phyloP scores from a whole-genome alignment of 306 rosid genomes.

The Morella rubra region DNA sequence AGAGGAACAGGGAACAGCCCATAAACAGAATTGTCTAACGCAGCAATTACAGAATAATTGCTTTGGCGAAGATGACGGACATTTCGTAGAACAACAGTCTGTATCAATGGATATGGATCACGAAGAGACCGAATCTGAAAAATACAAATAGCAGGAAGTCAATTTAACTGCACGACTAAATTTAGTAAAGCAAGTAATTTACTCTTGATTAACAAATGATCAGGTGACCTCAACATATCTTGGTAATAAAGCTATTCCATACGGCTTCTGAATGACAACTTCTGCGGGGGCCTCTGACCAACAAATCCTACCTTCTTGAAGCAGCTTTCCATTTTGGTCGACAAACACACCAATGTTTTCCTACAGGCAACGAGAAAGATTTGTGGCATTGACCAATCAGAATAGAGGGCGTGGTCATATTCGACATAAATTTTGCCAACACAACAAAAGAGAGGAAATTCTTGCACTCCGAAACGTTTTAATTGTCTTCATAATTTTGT shows the following conservation, averaged over 20 bases:
- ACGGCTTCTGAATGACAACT: slow-evolving; percentile 80
- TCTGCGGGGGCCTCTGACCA: slow-evolving; percentile 96
- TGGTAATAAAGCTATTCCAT: slow-evolving; percentile 77
- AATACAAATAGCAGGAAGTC: slow-evolving; percentile 24
- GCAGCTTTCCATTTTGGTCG: slow-evolving; percentile 96
- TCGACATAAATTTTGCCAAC: not conserved
- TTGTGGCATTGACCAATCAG: slow-evolving; percentile 16
- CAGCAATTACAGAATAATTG: slow-evolving; percentile 60
- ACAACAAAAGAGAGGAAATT: not conserved
- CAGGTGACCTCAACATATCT: slow-evolving; percentile 86
- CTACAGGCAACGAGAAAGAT: slow-evolving; percentile 42
- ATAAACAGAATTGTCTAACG: slow-evolving; percentile 71
- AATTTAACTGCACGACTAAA: slow-evolving; percentile 14
- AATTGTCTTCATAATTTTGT: not conserved
- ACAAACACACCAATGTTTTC: slow-evolving; percentile 97
- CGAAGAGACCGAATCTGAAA: slow-evolving; percentile 88
- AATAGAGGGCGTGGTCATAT: slow-evolving; percentile 2
- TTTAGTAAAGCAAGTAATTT: not conserved
- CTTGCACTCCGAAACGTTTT: not conserved
- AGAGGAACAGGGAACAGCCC: slow-evolving; percentile 97
- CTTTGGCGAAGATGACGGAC: slow-evolving; percentile 71
- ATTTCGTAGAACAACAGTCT: slow-evolving; percentile 83
- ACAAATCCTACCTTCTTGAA: slow-evolving; percentile 87
- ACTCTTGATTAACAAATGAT: slow-evolving; percentile 2
- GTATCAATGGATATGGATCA: slow-evolving; percentile 83